These are phyloP conservation scores for Phytopythium vexans DNA, from an alignment of 352 stramenopile genomes.

Conservation along the genomic window DNA sequence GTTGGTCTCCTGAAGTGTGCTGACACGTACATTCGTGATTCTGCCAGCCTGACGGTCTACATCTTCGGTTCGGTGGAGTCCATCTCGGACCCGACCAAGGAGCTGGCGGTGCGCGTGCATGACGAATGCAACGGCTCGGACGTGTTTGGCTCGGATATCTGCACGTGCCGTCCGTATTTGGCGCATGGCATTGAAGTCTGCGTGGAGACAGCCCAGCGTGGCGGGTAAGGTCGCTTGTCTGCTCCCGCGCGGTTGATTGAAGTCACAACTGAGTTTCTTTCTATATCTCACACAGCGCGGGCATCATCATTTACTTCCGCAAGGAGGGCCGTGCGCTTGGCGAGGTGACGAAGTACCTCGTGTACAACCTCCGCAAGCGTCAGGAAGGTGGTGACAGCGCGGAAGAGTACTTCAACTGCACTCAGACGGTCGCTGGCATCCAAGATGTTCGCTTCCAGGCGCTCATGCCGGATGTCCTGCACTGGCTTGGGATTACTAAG, in stretches of 20 bases:
- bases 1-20: not conserved
- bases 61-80: constrained; percentile 97
- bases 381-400: constrained; percentile 96
- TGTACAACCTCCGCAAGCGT: constrained; percentile 99
- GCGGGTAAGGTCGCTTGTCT: constrained; percentile 62
- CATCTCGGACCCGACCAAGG: constrained; percentile 97
- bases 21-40: not conserved
- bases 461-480: constrained; percentile 98
- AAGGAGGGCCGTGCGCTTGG: constrained; percentile 97
- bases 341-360: constrained; percentile 99
- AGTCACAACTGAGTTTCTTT: not conserved
- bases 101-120: constrained; percentile 97
- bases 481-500: constrained; percentile 96
- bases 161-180: constrained; percentile 98
- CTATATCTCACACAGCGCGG: constrained; percentile 47
- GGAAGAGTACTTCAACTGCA: constrained; percentile 99
- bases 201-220: constrained; percentile 96
- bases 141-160: constrained; percentile 98
- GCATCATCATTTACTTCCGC: constrained; percentile 98
- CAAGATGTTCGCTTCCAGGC: constrained; percentile 98
- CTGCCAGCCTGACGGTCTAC: constrained; percentile 91
- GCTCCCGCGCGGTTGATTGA: too few species aligned
- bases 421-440: constrained; percentile 96
- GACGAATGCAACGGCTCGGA: constrained; percentile 99
- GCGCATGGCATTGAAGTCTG: constrained; percentile 99